A percentile compares a stretch with the other conserved stretches of the same genome.
phyloP scores from a whole-genome alignment of 2,329 filamentous ascomycete species.

The Penicillium sp. region DNA sequence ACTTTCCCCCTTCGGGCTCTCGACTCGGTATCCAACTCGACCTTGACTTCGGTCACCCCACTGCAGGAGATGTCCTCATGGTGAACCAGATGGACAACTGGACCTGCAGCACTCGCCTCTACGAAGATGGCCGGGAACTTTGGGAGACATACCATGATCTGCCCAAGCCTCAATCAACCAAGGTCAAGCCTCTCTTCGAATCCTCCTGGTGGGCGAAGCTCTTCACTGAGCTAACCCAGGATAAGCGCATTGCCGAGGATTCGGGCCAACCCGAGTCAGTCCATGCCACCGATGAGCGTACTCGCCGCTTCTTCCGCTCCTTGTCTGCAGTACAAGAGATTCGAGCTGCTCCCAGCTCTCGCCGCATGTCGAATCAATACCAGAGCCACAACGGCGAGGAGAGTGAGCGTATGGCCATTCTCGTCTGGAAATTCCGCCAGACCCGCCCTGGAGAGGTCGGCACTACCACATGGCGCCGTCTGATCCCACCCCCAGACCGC shows the following conservation, averaged over 20 bases:
- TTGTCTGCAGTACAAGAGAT: slow-evolving; percentile 48
- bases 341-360: slow-evolving; percentile 31
- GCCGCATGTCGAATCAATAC: slow-evolving; percentile 29
- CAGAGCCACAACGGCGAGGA: slow-evolving; percentile 25
- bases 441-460: slow-evolving; percentile 40
- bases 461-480: slow-evolving; percentile 45
- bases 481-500: slow-evolving; percentile 39
- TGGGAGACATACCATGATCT: slow-evolving; percentile 34
- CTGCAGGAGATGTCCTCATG: slow-evolving; percentile 30
- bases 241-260: slow-evolving; percentile 39
- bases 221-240: slow-evolving; percentile 43
- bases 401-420: slow-evolving; percentile 42
- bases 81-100: slow-evolving; percentile 41
- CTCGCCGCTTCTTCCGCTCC: slow-evolving; percentile 38
- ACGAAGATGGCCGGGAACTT: slow-evolving; percentile 36
- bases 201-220: slow-evolving; percentile 46
- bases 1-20: slow-evolving; percentile 43
- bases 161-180: slow-evolving; percentile 36
- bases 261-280: slow-evolving; percentile 30
- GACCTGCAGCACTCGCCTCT: slow-evolving; percentile 44
- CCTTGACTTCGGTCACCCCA: slow-evolving; percentile 40
- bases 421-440: slow-evolving; percentile 49
- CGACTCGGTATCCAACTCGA: slow-evolving; percentile 44
- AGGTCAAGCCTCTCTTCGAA: slow-evolving; percentile 44
- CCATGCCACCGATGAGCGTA: slow-evolving; percentile 35